Conservation (phyloP, 129 eudicot genomes). For the Logfia minima region DNA sequence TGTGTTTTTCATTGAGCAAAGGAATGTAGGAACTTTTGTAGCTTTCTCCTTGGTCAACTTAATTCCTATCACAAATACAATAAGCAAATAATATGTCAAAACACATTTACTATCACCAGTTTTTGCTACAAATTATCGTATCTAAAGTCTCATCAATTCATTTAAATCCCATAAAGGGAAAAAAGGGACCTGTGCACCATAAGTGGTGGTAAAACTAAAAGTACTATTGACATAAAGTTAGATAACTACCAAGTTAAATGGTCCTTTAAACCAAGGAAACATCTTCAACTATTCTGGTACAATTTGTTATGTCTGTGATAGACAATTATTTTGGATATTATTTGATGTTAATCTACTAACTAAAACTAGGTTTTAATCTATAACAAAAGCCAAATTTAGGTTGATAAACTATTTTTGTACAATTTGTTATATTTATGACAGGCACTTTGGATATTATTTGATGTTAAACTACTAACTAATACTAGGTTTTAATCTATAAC, state of each 20-base stretch:
- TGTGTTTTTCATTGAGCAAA: conserved; percentile 52
- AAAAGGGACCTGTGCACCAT: background rate
- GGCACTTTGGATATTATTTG: background rate
- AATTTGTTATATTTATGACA: background rate
- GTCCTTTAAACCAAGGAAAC: background rate
- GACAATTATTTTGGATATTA: background rate
- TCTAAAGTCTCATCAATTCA: background rate
- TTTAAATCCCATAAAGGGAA: background rate
- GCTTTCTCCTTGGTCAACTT: conserved; percentile 43
- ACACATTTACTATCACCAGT: background rate
- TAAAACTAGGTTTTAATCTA: background rate
- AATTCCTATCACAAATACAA: conserved; percentile 35
- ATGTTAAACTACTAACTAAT: background rate
- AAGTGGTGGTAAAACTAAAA: background rate
- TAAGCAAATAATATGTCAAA: background rate
- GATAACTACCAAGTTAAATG: background rate
- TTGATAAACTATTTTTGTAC: too few species aligned
- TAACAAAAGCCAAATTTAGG: background rate
- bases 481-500: background rate
- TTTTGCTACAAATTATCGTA: background rate
- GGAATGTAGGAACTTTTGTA: conserved; percentile 50
- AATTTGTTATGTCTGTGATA: background rate
- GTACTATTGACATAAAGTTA: background rate
- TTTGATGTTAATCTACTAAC: background rate
- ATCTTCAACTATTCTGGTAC: background rate